These are phyloP conservation scores for Stachybotrys echinatus DNA, from an alignment of 2,329 filamentous ascomycete genomes.

Conservation along the genomic window DNA sequence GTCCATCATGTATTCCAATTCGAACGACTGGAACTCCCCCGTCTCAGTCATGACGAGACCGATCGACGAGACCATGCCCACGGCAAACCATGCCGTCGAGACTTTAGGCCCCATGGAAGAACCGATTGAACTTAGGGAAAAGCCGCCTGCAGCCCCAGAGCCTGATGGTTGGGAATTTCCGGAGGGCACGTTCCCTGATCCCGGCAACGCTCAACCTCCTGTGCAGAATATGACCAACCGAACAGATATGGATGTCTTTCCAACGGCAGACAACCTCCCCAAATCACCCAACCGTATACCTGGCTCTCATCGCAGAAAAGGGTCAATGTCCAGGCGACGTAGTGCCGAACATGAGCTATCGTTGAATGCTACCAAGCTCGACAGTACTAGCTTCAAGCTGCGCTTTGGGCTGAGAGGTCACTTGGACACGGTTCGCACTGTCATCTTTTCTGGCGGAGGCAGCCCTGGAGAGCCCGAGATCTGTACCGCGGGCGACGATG, in stretches of 20 bases:
- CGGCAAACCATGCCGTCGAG: conserved; percentile 33
- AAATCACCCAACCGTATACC: conserved; percentile 73
- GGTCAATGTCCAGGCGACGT: conserved; percentile 67
- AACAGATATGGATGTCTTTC: conserved; percentile 85
- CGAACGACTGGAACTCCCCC: conserved; percentile 28
- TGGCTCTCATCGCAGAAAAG: conserved; percentile 71
- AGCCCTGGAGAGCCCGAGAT: conserved; percentile 95
- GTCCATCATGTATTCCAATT: conserved; percentile 30
- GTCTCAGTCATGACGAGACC: conserved; percentile 26
- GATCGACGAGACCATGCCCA: conserved; percentile 25
- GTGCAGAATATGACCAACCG: conserved; percentile 44
- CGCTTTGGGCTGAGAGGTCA: conserved; percentile 89
- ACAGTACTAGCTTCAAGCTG: conserved; percentile 81
- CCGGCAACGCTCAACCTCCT: conserved; percentile 34
- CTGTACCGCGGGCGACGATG: conserved; percentile 92
- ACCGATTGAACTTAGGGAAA: conserved; percentile 39
- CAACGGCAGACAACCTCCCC: conserved; percentile 70
- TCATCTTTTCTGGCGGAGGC: conserved; percentile 95
- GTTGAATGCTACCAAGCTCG: conserved; percentile 50
- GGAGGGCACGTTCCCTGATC: conserved; percentile 62
- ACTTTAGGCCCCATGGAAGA: conserved; percentile 31
- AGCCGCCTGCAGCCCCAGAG: conserved; percentile 42
- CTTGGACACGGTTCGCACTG: conserved; percentile 85
- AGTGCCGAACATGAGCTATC: conserved; percentile 63
- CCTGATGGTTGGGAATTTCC: conserved; percentile 91